Conservation (phyloP, 1,139 yeast genomes). For the Candida smagusa region DNA sequence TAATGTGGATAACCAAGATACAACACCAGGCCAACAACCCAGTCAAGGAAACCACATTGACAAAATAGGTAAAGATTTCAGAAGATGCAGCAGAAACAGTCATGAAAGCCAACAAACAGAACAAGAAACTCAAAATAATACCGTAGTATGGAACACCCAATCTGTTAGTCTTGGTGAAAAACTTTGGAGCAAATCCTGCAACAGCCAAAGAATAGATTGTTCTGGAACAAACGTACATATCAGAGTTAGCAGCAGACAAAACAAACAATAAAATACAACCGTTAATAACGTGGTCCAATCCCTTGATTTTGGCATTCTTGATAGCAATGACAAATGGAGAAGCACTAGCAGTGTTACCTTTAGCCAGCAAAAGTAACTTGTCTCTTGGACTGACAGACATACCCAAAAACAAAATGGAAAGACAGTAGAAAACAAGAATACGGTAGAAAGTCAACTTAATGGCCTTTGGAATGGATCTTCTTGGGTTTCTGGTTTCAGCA, state of each 20-base stretch:
- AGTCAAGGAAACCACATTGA: conserved; percentile 27
- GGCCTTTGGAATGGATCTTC: conserved; percentile 74
- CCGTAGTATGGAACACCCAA: conserved; percentile 61
- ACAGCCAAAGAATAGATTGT: conserved; percentile 43
- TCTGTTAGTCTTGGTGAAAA: conserved; percentile 55
- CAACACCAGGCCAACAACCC: conserved; percentile 30
- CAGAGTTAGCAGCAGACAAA: conserved; percentile 47
- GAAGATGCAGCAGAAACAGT: conserved; percentile 21
- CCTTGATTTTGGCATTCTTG: conserved; percentile 39
- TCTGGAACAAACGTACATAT: conserved; percentile 47
- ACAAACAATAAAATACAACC: conserved; percentile 45
- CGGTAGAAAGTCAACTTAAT: conserved; percentile 74
- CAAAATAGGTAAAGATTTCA: conserved; percentile 24
- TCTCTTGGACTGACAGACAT: conserved; percentile 74
- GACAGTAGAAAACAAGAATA: conserved; percentile 65
- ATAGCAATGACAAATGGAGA: conserved; percentile 66
- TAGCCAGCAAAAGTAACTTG: conserved; percentile 42
- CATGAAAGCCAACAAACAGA: conserved; percentile 30
- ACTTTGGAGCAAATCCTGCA: conserved; percentile 42
- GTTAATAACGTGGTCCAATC: conserved; percentile 45
- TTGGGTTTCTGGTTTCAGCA: conserved; percentile 75
- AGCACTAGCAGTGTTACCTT: conserved; percentile 61
- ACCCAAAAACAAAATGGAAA: conserved; percentile 66
- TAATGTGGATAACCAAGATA: conserved; percentile 49
- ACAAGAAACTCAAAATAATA: conserved; percentile 30